Evolutionary conservation across 176 grass and related monocot genomes (phyloP).

Genomic region (sorghum (Sorghum bicolor)): Sorghum_bicolor_NCBIv3 NC_012875.2:59298501-59299000

Average conservation of each 20-base stretch:
- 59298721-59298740: not conserved
- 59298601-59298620: not conserved
- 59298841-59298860: not conserved
- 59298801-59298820: not conserved
- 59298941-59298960: constrained; percentile 11
- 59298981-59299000: not conserved
- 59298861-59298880: not conserved
- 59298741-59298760: not conserved
- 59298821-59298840: not conserved
- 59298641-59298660: constrained; percentile 20
- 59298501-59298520: not conserved
- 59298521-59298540: not conserved
- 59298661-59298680: not conserved
- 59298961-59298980: not conserved
- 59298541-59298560: not conserved
- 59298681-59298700: not conserved
- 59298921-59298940: not conserved
- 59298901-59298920: constrained; percentile 8
- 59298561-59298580: not conserved
- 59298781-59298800: not conserved
- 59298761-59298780: not conserved
- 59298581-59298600: not conserved
- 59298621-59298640: not conserved
- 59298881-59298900: not conserved
- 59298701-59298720: not conserved